These are phyloP conservation scores for Kluyveromyces sp. DNA, from an alignment of 1,139 yeast genomes.

Conservation along the genomic window DNA sequence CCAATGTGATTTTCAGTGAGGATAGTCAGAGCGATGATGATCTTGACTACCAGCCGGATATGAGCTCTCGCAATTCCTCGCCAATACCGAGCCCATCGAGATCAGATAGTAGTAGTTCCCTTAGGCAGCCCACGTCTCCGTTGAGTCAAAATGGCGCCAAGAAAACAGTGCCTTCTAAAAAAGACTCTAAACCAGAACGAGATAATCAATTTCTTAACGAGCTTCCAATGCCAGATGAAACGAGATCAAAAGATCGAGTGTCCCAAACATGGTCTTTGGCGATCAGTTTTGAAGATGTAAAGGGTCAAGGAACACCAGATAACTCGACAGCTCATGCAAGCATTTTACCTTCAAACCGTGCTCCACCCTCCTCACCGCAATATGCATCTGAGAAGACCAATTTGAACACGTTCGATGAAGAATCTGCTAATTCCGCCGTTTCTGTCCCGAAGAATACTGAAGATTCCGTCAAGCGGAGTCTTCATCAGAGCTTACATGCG, in stretches of 20 bases:
- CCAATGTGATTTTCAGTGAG: constrained; percentile 10
- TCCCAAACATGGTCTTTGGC: constrained; percentile 3
- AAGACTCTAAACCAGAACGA: too few relatives aligned
- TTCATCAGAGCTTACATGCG: too few relatives aligned
- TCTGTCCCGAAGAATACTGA: background rate
- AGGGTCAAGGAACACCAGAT: constrained; percentile 6
- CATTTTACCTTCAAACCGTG: background rate
- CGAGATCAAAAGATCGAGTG: background rate
- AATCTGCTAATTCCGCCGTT: background rate
- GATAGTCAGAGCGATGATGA: constrained; percentile 8
- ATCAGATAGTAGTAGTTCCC: background rate
- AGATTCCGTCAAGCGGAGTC: background rate
- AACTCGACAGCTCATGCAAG: background rate
- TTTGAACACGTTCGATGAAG: background rate
- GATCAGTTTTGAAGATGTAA: constrained; percentile 4
- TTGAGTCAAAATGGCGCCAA: background rate
- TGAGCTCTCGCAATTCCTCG: constrained; percentile 9
- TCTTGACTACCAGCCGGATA: constrained; percentile 8
- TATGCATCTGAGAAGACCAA: background rate
- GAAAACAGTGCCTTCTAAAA: background rate
- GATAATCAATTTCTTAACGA: too few relatives aligned
- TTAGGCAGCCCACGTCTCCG: constrained; percentile 1
- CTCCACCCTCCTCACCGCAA: constrained; percentile 4
- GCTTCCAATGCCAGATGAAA: background rate
- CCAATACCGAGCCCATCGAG: constrained; percentile 8